Base-by-base conservation (phyloP, 768 basidiomycete species). In the Exsudoporus frostii region DNA sequence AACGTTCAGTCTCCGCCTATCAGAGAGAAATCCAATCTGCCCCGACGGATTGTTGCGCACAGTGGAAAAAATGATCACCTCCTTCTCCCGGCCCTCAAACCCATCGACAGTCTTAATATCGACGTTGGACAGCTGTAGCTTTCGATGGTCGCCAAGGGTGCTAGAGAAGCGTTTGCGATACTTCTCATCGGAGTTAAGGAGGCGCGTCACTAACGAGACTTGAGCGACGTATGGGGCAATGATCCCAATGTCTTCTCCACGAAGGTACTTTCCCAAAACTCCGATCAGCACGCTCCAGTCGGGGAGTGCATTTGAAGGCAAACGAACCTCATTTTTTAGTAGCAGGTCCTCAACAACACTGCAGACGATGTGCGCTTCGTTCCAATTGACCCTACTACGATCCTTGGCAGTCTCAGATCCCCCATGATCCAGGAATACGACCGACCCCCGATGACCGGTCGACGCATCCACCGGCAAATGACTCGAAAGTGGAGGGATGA, bases 31-130 rank as follows among this genome's bases (percentile, higher is more conserved):
- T 1, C 94, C 94, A 62, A 97, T 91, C 51, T 82, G 76, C 10
- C 92, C 91, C 1, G 70, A 71, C 3, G 75, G 61, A 63, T 97
- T 97, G 67, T 88, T 90, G 48, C 94, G 79, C 45, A 94, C 92
- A 4, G 92, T 94, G 38, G 90, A 92, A 68, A 97, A 94, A 39
- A 97, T 78, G 57, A 97, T 90, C 38, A 96, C 83, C 29, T 92
- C 88, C 73, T 96, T 96, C 74, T 97, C 92, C 41, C 92, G 80
- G 13, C 93, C 93, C 69, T 97, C 92, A 67, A 95, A 97, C 19
- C 93, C 93, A 61, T 97, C 93, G 14, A 97, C 93, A 0, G 93
- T 96, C 73, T 90, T 91, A 62, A 96, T 80, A 69, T 96, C 93
- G 47, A 97, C 79, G 48, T 80, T 67, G 0, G 72, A 64, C 7